Evolutionary conservation across 805 yeast species (phyloP).

Genomic region (Torulaspora microellipsoides): DNA sequence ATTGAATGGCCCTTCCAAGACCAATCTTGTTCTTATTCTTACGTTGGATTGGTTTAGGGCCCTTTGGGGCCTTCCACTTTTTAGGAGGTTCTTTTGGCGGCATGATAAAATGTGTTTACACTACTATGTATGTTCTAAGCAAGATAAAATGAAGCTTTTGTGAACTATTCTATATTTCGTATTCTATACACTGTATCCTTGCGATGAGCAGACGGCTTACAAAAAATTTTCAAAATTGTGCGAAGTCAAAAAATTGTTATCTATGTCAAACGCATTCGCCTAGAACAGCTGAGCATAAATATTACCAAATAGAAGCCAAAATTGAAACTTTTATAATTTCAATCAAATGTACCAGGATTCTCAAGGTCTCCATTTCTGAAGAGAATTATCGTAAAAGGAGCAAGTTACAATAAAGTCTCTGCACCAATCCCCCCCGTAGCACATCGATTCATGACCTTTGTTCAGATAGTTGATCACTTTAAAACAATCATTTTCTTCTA

Average conservation of each 20-base stretch:
- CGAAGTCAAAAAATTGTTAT: background rate
- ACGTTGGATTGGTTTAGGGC: slow-evolving; percentile 85
- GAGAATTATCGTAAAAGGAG: slow-evolving; percentile 82
- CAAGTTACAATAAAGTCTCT: slow-evolving; percentile 65
- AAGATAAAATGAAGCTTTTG: no score
- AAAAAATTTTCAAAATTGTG: slow-evolving; percentile 6
- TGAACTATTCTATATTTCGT: background rate
- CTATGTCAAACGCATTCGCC: no score
- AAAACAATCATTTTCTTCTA: slow-evolving; percentile 34
- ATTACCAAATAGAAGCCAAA: no score
- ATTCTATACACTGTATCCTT: background rate
- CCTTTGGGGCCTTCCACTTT: slow-evolving; percentile 86
- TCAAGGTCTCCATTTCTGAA: slow-evolving; percentile 61
- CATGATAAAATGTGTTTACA: slow-evolving; percentile 13
- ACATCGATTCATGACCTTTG: slow-evolving; percentile 83
- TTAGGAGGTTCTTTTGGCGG: slow-evolving; percentile 49
- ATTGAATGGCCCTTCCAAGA: slow-evolving; percentile 76
- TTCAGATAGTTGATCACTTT: slow-evolving; percentile 38
- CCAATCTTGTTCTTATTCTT: slow-evolving; percentile 82
- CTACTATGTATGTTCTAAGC: no score
- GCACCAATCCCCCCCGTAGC: slow-evolving; percentile 92
- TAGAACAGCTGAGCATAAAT: no score
- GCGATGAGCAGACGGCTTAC: slow-evolving; percentile 12
- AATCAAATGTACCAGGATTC: background rate
- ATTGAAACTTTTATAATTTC: background rate